Evolutionary conservation across 169 alveolate genomes (phyloP).

Genomic region (Blepharisma undulans): DNA sequence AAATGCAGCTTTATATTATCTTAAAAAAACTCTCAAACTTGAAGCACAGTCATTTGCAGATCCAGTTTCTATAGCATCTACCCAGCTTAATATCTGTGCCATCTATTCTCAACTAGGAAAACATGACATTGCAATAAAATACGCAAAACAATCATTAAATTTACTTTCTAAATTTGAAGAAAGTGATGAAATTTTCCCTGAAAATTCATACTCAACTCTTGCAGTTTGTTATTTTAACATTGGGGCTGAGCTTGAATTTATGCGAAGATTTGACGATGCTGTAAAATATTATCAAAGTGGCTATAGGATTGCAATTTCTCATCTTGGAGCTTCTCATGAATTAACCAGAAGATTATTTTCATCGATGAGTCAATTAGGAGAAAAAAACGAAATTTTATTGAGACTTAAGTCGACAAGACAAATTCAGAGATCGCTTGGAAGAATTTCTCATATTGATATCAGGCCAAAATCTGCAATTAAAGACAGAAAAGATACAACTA

Average conservation of each 20-base stretch:
- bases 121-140: conserved; percentile 72
- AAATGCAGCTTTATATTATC: conserved; percentile 64
- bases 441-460: background rate
- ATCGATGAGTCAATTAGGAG: background rate
- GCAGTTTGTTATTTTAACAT: conserved; percentile 49
- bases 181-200: background rate
- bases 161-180: conserved; percentile 12
- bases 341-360: conserved; percentile 12
- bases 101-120: conserved; percentile 62
- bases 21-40: conserved; percentile 64
- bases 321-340: conserved; percentile 61
- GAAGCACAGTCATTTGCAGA: conserved; percentile 44
- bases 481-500: background rate
- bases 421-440: background rate
- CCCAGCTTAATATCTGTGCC: conserved; percentile 77
- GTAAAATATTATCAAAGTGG: background rate
- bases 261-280: conserved; percentile 23
- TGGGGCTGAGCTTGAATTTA: conserved; percentile 51
- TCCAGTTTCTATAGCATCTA: conserved; percentile 55
- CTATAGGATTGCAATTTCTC: background rate
- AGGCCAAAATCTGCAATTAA: background rate
- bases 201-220: conserved; percentile 30
- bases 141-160: conserved; percentile 66
- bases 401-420: background rate
- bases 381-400: background rate